A percentile compares a stretch with the other conserved stretches of the same genome.
Evolutionary conservation across 495 filamentous ascomycete species (phyloP).

Genomic region (Trichoderma orchidacearum): DNA sequence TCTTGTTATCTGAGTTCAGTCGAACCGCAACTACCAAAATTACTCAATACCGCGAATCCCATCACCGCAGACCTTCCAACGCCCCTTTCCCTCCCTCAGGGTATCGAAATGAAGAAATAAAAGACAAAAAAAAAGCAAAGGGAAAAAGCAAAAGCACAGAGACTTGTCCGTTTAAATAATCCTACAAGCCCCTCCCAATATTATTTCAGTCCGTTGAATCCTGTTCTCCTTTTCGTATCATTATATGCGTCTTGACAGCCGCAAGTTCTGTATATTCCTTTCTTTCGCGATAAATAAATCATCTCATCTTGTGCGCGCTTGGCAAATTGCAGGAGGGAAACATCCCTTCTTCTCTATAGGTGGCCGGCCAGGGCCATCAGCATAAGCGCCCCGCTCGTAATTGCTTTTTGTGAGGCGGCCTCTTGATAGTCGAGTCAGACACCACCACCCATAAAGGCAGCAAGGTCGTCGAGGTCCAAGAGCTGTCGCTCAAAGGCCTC

Average conservation of each 20-base stretch:
- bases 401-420: background rate
- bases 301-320: background rate
- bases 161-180: background rate
- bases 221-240: background rate
- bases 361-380: slow-evolving; percentile 7
- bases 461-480: slow-evolving; percentile 34
- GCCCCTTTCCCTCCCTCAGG: background rate
- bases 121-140: background rate
- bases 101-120: background rate
- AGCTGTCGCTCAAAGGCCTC: slow-evolving; percentile 34
- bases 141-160: background rate
- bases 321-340: background rate
- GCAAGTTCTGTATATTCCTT: background rate
- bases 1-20: background rate
- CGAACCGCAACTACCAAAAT: background rate
- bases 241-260: background rate
- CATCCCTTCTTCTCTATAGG: slow-evolving; percentile 6
- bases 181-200: background rate
- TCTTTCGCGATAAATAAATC: too few relatives aligned
- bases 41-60: background rate
- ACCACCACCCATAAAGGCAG: slow-evolving; percentile 38
- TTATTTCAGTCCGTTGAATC: background rate
- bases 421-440: slow-evolving; percentile 14
- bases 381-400: background rate
- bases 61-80: background rate